Evolutionary conservation across 2,329 filamentous ascomycete species (phyloP), one percentile per base, ranked within the genome.

Genomic region (Trichophyton schoenleinii): DNA sequence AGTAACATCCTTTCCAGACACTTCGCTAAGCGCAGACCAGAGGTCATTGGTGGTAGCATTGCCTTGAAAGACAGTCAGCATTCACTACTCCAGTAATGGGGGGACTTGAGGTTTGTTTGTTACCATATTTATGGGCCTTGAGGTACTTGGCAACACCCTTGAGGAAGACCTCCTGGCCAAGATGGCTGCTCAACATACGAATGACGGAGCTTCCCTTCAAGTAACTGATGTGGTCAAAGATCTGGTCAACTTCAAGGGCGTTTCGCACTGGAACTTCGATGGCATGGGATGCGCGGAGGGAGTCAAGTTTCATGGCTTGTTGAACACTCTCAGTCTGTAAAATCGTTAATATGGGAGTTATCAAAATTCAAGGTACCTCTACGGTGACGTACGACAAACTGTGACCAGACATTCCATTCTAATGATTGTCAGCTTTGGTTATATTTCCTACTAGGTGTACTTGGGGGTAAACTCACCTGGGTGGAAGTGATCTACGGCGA

Each of bases 381-480:
- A 63, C 77, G 74, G 73, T 74, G 78, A 78, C 81, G 79, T 81
- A 84, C 82, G 69, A 97, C 89, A 76, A 96, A 99, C 77, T 96
- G 91, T 62, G 89, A 87, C 94, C 94, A 99, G 36, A 97, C 88
- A 69, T 97, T 87, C 92, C 94, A 97, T 67, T 96, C 92, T 82
- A 64, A 62, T 53, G 42, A 20, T 28, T 44, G 61, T 71, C 64
- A 72, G 67, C 44, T 34, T 46, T 52, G 41, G 15, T n/a, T 20
- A 18, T 36, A 3, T 20, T 49, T 2, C 38, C 20, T n/a, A 46
- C 20, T n/a, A 42, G 15, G 6, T 1, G 15, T 36, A 46, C 57
- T 22, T 11, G 34, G 31, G 42, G 34, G 25, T 3, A 38, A 28
- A 66, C 74, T 65, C 74, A 82, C 81, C 80, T 2, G 94, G 94